Evolutionary conservation across 2,329 filamentous ascomycete species (phyloP).

Genomic region (Claviceps monticola): DNA sequence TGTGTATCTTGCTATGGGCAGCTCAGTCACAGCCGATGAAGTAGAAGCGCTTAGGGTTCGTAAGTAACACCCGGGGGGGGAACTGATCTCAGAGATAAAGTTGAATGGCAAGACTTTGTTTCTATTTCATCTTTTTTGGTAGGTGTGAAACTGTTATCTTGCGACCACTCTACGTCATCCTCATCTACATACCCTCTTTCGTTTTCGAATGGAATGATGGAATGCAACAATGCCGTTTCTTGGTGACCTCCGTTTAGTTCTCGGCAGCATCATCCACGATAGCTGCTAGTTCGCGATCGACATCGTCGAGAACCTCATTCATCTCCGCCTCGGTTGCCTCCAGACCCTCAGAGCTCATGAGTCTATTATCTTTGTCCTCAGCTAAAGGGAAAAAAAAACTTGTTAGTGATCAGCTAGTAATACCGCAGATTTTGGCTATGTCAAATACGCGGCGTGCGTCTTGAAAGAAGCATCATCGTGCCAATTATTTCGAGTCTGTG

Average conservation of each 20-base stretch:
- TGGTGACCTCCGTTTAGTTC: slow-evolving; percentile 1
- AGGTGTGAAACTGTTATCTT: no score
- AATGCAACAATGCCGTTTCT: not conserved
- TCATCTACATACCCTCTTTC: no score
- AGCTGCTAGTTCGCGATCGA: slow-evolving; percentile 23
- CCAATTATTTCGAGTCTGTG: not conserved
- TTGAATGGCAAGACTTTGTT: no score
- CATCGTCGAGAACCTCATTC: slow-evolving; percentile 34
- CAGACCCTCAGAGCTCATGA: slow-evolving; percentile 53
- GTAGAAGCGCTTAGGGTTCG: no score
- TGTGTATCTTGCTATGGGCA: no score
- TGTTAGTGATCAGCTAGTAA: not conserved
- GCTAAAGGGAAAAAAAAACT: slow-evolving; percentile 24
- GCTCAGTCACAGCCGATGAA: no score
- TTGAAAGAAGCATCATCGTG: not conserved
- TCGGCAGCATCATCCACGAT: slow-evolving; percentile 9
- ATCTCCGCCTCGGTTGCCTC: slow-evolving; percentile 51
- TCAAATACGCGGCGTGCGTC: no score
- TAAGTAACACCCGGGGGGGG: no score
- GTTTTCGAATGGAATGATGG: no score
- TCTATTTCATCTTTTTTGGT: no score
- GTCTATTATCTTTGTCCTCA: slow-evolving; percentile 52
- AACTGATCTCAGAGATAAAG: no score
- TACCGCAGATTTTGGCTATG: not conserved
- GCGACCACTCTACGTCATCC: no score